Base-by-base conservation (phyloP, 1,284 basidiomycete genomes). In the Pseudozyma thailandica region DNA sequence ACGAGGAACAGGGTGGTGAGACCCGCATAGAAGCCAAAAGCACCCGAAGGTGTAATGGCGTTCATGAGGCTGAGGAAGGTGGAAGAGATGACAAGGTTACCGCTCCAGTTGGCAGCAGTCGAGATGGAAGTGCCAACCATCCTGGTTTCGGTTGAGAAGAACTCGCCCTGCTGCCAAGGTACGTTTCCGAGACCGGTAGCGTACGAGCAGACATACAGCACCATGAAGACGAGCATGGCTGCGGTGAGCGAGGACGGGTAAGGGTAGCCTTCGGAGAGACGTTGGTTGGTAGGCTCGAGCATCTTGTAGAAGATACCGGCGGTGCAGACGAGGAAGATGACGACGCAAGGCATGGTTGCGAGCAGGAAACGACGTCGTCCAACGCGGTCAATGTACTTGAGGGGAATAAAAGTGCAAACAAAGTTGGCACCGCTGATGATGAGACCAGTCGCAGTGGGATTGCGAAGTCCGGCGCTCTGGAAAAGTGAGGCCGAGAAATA, bases 161-260 rank as follows among this genome's bases (percentile, higher is more conserved):
- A 86, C 81, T 93, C 91, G 62, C 91, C 91, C 80, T 93, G 91
- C 77, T 92, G 91, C 91, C 91, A 93, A 0, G 92, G 91, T 0
- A 92, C 90, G 77, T 92, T 92, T 8, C 88, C 88, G 8, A 82
- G 77, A 39, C 83, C 83, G 9, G 77, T 75, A 0, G 91, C 92
- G 78, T 92, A 93, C 6, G 89, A 90, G 1, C 90, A 90, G 26
- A 92, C 91, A 83, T 90, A 93, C 69, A 91, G 79, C 65, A 92
- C 88, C 90, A 93, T 92, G 23, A 89, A 88, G 18, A 89, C 74
- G 18, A 93, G 84, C n/a, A 93, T 89, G 55, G 90, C 84, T 0
- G 87, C 86, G 3, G 90, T 89, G 87, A 88, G 91, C 6, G 86
- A 82, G 15, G 84, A 85, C 2, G 90, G 86, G 79, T 92, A 92